Evolutionary conservation across 192 early-diverging fungal species (phyloP).

Genomic region (Bifiguratus adelaidae): DNA sequence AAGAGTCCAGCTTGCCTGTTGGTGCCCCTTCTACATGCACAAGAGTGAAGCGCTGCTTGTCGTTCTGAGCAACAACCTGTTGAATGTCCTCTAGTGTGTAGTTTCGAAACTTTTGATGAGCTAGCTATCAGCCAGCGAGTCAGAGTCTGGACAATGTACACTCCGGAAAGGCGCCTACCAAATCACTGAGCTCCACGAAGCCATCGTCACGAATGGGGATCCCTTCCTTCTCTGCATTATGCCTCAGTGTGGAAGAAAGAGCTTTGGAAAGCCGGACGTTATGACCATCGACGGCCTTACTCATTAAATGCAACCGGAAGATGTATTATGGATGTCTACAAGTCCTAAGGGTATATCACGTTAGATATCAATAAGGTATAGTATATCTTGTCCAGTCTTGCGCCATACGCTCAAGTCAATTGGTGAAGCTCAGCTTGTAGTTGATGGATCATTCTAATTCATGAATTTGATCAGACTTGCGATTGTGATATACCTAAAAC

Average conservation of each 20-base stretch:
- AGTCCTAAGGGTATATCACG: too few relatives aligned
- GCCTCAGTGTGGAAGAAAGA: conserved; percentile 75
- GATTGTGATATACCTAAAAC: too few relatives aligned
- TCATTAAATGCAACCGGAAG: too few relatives aligned
- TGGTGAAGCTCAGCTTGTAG: too few relatives aligned
- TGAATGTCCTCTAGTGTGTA: conserved; percentile 53
- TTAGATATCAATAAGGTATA: too few relatives aligned
- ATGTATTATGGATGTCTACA: too few relatives aligned
- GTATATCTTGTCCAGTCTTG: too few relatives aligned
- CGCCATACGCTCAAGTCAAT: too few relatives aligned
- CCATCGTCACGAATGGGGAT: conserved; percentile 67
- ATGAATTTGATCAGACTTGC: too few relatives aligned
- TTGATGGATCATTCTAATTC: too few relatives aligned
- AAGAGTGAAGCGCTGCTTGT: conserved; percentile 74
- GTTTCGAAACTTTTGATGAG: conserved; percentile 40
- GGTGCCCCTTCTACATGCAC: conserved; percentile 25
- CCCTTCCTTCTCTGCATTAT: conserved; percentile 70
- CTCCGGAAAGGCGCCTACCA: conserved; percentile 29
- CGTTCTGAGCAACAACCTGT: conserved; percentile 58
- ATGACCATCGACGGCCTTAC: conserved; percentile 12
- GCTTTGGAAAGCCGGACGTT: conserved; percentile 55
- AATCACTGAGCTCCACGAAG: conserved; percentile 52
- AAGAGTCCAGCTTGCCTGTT: conserved; percentile 7
- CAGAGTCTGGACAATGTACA: background rate
- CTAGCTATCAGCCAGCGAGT: conserved; percentile 18